These are phyloP conservation scores for Colletotrichum sp. DNA, from an alignment of 2,329 filamentous ascomycete genomes.

Conservation along the genomic window DNA sequence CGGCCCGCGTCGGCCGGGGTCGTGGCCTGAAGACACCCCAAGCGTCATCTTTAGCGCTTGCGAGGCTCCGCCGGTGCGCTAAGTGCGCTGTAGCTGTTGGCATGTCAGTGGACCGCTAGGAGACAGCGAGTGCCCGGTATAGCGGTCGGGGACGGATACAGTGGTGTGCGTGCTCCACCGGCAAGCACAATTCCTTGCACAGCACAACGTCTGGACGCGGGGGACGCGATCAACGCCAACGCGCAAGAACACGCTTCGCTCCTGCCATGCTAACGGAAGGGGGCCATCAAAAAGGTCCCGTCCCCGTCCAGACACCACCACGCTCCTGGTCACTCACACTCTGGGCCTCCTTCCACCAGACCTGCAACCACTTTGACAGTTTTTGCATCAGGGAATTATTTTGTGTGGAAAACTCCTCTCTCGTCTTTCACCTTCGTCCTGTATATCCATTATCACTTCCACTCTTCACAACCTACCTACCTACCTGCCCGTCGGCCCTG, in stretches of 20 bases:
- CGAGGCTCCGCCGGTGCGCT: neutral
- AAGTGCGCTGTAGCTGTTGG: neutral
- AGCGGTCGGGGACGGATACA: neutral
- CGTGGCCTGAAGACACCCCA: neutral
- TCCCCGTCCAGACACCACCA: conserved; percentile 23
- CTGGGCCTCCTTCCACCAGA: conserved; percentile 28
- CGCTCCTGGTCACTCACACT: conserved; percentile 3
- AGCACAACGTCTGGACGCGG: neutral
- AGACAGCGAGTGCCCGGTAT: neutral
- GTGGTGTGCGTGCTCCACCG: neutral
- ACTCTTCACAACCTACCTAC: neutral
- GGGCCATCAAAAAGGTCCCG: conserved; percentile 31
- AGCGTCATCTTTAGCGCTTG: neutral
- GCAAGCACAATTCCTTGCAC: neutral
- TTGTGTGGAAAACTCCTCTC: neutral
- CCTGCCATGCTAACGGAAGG: conserved; percentile 14
- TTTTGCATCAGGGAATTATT: neutral
- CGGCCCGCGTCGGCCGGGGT: neutral
- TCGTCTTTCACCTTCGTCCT: neutral
- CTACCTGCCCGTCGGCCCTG: neutral
- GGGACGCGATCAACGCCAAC: conserved; percentile 17
- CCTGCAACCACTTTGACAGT: conserved; percentile 24
- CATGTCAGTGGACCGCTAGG: neutral
- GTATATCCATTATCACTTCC: neutral
- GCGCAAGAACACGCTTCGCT: conserved; percentile 21